Evolutionary conservation across 495 filamentous ascomycete species (phyloP), one percentile per base, ranked within the genome.

Genomic region (Penicillium longicatenatum): DNA sequence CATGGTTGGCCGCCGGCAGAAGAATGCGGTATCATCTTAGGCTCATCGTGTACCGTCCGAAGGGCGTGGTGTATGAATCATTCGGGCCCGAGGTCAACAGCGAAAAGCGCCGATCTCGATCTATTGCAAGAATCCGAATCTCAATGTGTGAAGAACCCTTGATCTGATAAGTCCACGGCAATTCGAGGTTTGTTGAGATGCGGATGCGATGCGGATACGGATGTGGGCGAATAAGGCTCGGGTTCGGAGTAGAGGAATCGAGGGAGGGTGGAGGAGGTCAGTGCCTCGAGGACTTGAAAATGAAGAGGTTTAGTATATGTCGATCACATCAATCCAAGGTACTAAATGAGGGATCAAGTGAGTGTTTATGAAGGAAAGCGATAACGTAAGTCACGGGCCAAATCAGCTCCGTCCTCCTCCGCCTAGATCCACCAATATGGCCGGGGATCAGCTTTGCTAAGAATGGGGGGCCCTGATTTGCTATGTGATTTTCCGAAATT

Each of bases 1-100:
- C 73, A 76, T 46, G 70, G 59, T 68, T 77, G 76, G 68, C 71
- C 70, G 68, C 74, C 75, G 64, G 70, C 73, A 63, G 75, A 78
- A 55, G 76, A 66, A 71, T 77, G 73, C 52, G 75, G 73, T 63
- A 75, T 79, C 76, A 79, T 79, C 65, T 70, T 71, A 69, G 69
- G 64, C 59, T 73, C 76, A 79, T 79, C 70, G 63, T 75, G 71
- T 69, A 63, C 65, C 54, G 59, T 57, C 22, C 30, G 59, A 54
- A 39, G 50, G 51, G 52, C 37, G n/a, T 57, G 44, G 54, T 49
- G 49, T 61, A 42, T 49, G 37, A 55, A 59, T 63, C 54, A 55
- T 57, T 11, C 35, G 33, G 33, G 41, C 10, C 45, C 11, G 19
- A 41, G 21, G 24, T 33, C 9, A 30, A 50, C 16, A 39, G 16